Base-by-base conservation (phyloP, 257 asterid genomes). In the Gentiana macrophylla region DNA sequence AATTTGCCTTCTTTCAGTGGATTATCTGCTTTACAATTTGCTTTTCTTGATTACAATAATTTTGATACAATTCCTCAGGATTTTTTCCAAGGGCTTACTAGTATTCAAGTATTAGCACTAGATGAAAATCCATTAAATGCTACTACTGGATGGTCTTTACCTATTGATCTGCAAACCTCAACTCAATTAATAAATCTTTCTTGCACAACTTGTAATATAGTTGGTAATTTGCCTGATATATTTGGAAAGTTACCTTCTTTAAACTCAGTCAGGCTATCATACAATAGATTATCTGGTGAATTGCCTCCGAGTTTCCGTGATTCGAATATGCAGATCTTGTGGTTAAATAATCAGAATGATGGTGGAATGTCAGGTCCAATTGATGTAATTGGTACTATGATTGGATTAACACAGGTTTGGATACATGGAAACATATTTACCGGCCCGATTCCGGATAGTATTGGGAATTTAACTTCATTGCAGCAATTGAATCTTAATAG, bases 301-400 rank as follows among this genome's bases (percentile, higher is more conserved):
- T 62, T 88, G 11, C 94, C 97, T 0, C 57, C 68, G 12, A 80
- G 69, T 58, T 78, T 88, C 59, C 61, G 51, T 8, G 81, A 63
- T 55, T 80, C 97, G 13, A 74, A 72, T 75, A 12, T 88, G 80
- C 90, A 70, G 76, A 60, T 72, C n/a, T 52, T 88, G 73, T 83
- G 87, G 94, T 68, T 88, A 78, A 84, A 88, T 71, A 71, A 88
- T 75, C 95, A 85, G 52, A 72, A 72, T 35, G 77, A 79, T 55
- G 77, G 62, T 57, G 84, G 80, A 32, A 70, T 88, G 81, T 72
- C 59, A 1, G 94, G 90, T 51, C 47, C 83, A 8, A 84, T 88
- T 1, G 80, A 77, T 53, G 64, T 74, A 34, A 64, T 88, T 43
- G 74, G 65, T 9, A 73, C 69, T 47, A 80, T 88, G 96, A 69